Percentiles rank a stretch among this genome's conserved stretches.
These are phyloP conservation scores for Trichosanthes truncata DNA, from an alignment of 306 rosid species.

Conservation along the genomic window DNA sequence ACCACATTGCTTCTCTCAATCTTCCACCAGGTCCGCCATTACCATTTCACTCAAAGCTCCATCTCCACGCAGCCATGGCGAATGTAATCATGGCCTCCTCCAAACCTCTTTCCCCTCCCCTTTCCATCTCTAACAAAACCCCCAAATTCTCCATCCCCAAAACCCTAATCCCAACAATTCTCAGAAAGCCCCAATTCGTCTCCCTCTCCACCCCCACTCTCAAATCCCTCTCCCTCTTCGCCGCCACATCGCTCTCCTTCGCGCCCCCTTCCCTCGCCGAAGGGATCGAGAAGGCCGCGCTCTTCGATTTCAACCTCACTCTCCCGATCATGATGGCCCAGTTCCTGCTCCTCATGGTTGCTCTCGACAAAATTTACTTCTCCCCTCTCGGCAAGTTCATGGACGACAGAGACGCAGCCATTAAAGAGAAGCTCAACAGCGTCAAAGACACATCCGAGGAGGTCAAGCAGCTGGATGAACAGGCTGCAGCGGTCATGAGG, in stretches of 20 bases:
- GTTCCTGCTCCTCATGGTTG: conserved; percentile 74
- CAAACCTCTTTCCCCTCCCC: conserved; percentile 31
- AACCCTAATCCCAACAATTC: conserved; percentile 2
- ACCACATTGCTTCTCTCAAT: not conserved
- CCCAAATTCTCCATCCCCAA: conserved; percentile 51
- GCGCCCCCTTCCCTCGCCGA: conserved; percentile 59
- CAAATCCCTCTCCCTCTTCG: conserved; percentile 45
- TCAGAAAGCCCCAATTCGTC: conserved; percentile 20
- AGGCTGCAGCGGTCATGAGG: conserved; percentile 53
- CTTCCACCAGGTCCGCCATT: not conserved
- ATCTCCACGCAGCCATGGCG: conserved; percentile 36
- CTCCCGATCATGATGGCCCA: conserved; percentile 65
- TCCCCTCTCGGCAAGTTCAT: conserved; percentile 76
- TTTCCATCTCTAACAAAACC: conserved; percentile 14
- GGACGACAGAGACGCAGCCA: conserved; percentile 71
- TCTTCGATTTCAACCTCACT: conserved; percentile 86
- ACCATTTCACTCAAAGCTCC: not conserved
- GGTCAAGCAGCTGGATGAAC: conserved; percentile 80
- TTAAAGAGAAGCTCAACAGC: conserved; percentile 68
- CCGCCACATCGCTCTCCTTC: conserved; percentile 35
- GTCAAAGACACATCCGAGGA: conserved; percentile 71
- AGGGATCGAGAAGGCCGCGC: conserved; percentile 75
- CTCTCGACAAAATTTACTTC: conserved; percentile 71
- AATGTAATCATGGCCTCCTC: conserved; percentile 77
- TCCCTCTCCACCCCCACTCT: conserved; percentile 32